Base-by-base conservation (phyloP, 2,329 filamentous ascomycete genomes). In the Thelonectria olida region DNA sequence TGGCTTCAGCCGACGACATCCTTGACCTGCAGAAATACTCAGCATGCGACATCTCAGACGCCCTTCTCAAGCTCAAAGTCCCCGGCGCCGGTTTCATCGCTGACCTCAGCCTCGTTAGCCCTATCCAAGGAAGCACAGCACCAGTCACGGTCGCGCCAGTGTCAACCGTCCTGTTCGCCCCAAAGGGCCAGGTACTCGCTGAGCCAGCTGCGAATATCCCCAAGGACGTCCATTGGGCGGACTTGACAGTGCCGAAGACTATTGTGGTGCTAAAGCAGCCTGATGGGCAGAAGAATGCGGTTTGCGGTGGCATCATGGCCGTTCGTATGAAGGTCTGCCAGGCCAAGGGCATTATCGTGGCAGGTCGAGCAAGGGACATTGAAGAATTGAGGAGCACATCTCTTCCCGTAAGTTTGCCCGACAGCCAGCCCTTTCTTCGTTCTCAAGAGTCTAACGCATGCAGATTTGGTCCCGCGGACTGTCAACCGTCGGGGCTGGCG, bases 301-400 rank as follows among this genome's bases (percentile, higher is more conserved):
- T 92, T 7, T 83, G 92, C 6, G 91, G 91, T n/a, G 91, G 91
- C 17, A 92, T 93, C 65, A 91, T 93, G 85, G 91, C 89, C 5
- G 79, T 85, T 27, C 82, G 91, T 19, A 90, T 93, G 84, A 87
- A 88, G 69, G 74, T 83, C 13, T 80, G 89, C 10, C 85, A 85
- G 13, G 85, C 85, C 17, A 80, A 81, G 66, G 90, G 83, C 3
- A 83, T 90, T 10, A 78, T 93, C n/a, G 88, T 92, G 7, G 84
- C 87, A 66, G 91, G 91, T 1, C 80, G 90, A 38, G 85, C 90
- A 6, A 82, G 91, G 62, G 91, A 93, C 77, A 69, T 92, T 17
- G 78, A 77, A 15, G 87, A 91, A 70, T 74, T 92, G 60, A 80
- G 78, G 55, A 81, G 72, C 42, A 84, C 84, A 10, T 81, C 79